Evolutionary conservation across 495 filamentous ascomycete species (phyloP).

Genomic region (Articulospora tetracladia): DNA sequence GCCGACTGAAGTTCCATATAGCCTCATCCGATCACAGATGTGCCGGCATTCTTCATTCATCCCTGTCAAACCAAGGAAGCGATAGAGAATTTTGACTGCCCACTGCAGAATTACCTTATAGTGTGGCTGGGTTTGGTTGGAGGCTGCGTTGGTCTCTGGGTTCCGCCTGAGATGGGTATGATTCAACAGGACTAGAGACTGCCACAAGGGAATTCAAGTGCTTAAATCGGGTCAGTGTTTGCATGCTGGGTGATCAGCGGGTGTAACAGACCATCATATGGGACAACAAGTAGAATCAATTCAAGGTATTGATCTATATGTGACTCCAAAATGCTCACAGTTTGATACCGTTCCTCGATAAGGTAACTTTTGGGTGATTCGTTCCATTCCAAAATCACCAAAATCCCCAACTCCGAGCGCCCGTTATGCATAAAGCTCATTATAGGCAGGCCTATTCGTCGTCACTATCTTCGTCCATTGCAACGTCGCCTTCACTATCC

Average conservation of each 20-base stretch:
- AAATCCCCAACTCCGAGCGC: slow-evolving; percentile 4
- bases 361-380: neutral
- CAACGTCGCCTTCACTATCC: slow-evolving; percentile 60
- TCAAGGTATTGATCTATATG: neutral
- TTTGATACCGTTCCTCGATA: neutral
- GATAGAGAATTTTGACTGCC: slow-evolving; percentile 54
- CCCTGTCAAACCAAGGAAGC: slow-evolving; percentile 82
- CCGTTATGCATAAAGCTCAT: neutral
- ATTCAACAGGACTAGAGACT: neutral
- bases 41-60: slow-evolving; percentile 78
- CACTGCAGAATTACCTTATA: slow-evolving; percentile 65
- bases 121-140: slow-evolving; percentile 80
- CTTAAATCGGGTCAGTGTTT: neutral
- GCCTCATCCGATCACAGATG: slow-evolving; percentile 74
- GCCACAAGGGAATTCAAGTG: neutral
- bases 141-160: slow-evolving; percentile 64
- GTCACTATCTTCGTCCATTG: slow-evolving; percentile 69
- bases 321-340: neutral
- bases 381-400: neutral
- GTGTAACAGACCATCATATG: neutral
- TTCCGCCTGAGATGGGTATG: slow-evolving; percentile 54
- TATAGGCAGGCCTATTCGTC: slow-evolving; percentile 36
- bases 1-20: slow-evolving; percentile 29
- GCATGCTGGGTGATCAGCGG: neutral
- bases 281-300: neutral